Base-by-base conservation (phyloP, 2,329 filamentous ascomycete species). In the Malbranchea cinnamomea region DNA sequence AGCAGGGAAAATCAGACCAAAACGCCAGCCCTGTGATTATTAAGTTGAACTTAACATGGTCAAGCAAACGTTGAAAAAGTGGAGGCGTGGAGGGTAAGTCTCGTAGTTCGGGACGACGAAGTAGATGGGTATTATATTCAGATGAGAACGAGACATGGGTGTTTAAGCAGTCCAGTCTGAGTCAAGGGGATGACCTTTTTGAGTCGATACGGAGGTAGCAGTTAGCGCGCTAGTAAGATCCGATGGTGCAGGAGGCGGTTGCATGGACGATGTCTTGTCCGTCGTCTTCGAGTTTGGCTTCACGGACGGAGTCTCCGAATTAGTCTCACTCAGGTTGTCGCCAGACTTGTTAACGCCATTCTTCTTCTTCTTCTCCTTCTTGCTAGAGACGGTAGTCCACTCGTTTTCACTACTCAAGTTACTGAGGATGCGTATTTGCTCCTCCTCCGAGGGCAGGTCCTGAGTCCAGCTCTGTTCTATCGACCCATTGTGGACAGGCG, bases 361-460 rank as follows among this genome's bases (percentile, higher is more conserved):
- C 40, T 52, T 56, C 50, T 62, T 64, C 48, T 63, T 67, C 48
- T 63, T 63, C 49, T 67, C 63, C 38, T 59, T 56, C 58, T 73
- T 74, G 45, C 58, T 68, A 18, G 65, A 57, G 14, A 75, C 71
- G 6, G 68, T 69, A 39, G 65, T 72, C 72, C 71, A 76, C 30
- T 65, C 64, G 33, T 63, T 63, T 26, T 69, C 63, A 23, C 56
- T 53, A 17, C 54, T 50, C 31, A 53, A 42, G 29, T 59, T 57
- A 28, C 51, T 61, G 28, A 67, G 50, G 35, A 67, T 53, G 26
- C 63, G 62, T 45, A 73, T 52, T 49, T 75, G 69, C 46, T 74
- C 69, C 39, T 74, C 69, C 48, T 74, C 71, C 3, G 67, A 67
- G 10, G 65, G 66, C 22, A 70, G 52, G 31, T 59, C 58, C 28